phyloP scores from a whole-genome alignment of 768 basidiomycete genomes.

The Flagelloscypha sp. region DNA sequence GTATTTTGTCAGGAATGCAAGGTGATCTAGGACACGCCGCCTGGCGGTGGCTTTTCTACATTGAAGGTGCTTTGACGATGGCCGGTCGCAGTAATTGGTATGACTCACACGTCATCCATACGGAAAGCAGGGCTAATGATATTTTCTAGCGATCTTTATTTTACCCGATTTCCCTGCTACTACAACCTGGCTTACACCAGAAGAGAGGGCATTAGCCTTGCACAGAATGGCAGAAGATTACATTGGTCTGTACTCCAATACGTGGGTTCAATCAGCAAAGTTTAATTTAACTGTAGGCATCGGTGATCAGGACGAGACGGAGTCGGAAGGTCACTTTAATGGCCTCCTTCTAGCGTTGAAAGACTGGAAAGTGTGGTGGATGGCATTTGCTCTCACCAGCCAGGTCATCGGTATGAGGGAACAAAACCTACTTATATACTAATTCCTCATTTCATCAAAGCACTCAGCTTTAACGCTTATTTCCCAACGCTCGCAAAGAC shows the following conservation, averaged over 20 bases:
- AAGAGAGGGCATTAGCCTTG: slow-evolving; percentile 49
- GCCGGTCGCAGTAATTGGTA: slow-evolving; percentile 25
- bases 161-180: slow-evolving; percentile 70
- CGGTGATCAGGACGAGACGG: slow-evolving; percentile 29
- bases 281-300: slow-evolving; percentile 22
- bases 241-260: slow-evolving; percentile 19
- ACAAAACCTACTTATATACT: slow-evolving; percentile 22
- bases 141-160: slow-evolving; percentile 48
- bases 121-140: too few relatives aligned
- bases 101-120: too few relatives aligned
- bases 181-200: slow-evolving; percentile 49
- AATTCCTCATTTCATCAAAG: slow-evolving; percentile 35
- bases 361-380: slow-evolving; percentile 72
- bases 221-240: slow-evolving; percentile 58
- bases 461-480: slow-evolving; percentile 64
- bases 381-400: slow-evolving; percentile 41
- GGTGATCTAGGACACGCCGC: slow-evolving; percentile 58
- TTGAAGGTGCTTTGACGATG: slow-evolving; percentile 56
- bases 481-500: slow-evolving; percentile 68
- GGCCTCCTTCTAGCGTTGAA: slow-evolving; percentile 53
- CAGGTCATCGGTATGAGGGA: slow-evolving; percentile 13
- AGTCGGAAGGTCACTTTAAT: slow-evolving; percentile 18
- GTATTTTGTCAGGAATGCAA: slow-evolving; percentile 65
- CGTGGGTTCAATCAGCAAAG: slow-evolving; percentile 5
- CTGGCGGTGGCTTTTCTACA: slow-evolving; percentile 77